These are phyloP conservation scores for Aspergillus taichungensis DNA, from an alignment of 495 filamentous ascomycete species.

Conservation along the genomic window DNA sequence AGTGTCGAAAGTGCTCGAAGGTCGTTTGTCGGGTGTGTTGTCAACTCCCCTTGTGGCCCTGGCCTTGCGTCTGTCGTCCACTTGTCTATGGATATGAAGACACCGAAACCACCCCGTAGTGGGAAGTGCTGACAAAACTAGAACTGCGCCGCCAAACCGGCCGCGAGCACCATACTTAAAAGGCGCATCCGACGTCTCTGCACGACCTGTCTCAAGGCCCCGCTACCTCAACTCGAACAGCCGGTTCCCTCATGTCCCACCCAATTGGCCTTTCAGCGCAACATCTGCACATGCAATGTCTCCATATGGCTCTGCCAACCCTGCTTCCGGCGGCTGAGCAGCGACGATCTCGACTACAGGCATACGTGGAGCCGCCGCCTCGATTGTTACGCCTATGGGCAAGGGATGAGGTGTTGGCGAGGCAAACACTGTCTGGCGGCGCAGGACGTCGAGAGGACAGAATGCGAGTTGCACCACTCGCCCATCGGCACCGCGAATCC, in stretches of 20 bases:
- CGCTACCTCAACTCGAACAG: slow-evolving; percentile 34
- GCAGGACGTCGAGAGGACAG: slow-evolving; percentile 66
- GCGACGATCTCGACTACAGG: slow-evolving; percentile 63
- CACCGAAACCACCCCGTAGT: background rate
- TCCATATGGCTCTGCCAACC: slow-evolving; percentile 72
- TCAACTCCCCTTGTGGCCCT: background rate
- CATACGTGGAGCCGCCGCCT: slow-evolving; percentile 84
- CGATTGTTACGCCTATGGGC: slow-evolving; percentile 78
- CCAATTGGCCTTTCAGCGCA: slow-evolving; percentile 39
- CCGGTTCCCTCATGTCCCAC: background rate
- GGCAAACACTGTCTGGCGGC: slow-evolving; percentile 60
- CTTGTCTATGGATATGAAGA: no score
- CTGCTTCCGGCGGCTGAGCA: slow-evolving; percentile 62
- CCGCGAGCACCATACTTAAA: slow-evolving; percentile 48
- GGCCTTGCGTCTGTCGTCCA: no score
- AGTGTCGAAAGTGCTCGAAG: slow-evolving; percentile 67
- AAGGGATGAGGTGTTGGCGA: slow-evolving; percentile 77
- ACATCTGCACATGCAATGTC: slow-evolving; percentile 60
- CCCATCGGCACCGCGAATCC: slow-evolving; percentile 19
- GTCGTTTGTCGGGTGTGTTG: slow-evolving; percentile 64
- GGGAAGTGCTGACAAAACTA: slow-evolving; percentile 19
- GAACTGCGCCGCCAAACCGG: slow-evolving; percentile 81
- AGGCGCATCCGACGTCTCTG: slow-evolving; percentile 74
- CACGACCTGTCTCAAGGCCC: slow-evolving; percentile 56
- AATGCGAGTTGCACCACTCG: slow-evolving; percentile 60